These are phyloP conservation scores for Friedmanniomyces simplex DNA, from an alignment of 495 filamentous ascomycete genomes.

Conservation along the genomic window DNA sequence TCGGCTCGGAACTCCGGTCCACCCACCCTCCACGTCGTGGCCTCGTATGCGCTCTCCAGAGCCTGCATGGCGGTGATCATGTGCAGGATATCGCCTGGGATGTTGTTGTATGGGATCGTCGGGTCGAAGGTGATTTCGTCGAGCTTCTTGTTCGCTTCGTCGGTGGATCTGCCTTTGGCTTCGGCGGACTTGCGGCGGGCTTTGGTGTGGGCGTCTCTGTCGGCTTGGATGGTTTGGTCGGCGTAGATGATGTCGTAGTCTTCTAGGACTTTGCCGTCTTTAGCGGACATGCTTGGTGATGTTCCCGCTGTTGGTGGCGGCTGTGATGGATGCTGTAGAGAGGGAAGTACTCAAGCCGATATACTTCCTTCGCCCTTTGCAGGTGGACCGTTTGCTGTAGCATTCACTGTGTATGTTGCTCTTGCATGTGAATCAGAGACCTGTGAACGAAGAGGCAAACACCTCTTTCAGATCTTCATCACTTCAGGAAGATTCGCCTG, in stretches of 20 bases:
- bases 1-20: background rate
- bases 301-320: no score
- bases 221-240: background rate
- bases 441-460: no score
- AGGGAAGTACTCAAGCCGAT: no score
- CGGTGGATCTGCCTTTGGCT: background rate
- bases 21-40: background rate
- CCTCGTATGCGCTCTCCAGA: background rate
- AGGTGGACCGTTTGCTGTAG: no score
- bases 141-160: background rate
- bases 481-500: no score
- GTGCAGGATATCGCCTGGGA: background rate
- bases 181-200: background rate
- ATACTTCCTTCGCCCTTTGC: no score
- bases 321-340: no score
- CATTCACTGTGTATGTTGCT: no score
- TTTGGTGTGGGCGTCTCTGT: background rate
- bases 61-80: background rate
- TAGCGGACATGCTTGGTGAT: background rate
- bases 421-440: no score
- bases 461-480: no score
- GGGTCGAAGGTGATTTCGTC: background rate
- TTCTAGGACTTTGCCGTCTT: background rate
- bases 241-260: background rate
- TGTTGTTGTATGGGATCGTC: background rate